Conservation (phyloP, 2,329 filamentous ascomycete species). For the Colletotrichum higginsianum region DNA sequence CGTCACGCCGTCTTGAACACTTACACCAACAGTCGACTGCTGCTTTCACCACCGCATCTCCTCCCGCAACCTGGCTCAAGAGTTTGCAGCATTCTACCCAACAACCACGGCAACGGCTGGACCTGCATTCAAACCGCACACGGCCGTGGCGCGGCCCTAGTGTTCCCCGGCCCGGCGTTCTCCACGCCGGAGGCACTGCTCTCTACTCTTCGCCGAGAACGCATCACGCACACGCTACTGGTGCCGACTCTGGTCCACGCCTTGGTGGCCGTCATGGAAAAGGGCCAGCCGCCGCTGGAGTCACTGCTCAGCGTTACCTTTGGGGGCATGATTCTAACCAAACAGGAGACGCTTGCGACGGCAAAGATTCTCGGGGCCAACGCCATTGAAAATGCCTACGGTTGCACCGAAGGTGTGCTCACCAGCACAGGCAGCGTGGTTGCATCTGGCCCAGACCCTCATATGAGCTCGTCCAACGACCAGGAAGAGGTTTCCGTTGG, state of each 20-base stretch:
- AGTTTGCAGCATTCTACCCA: neutral
- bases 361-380: neutral
- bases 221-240: neutral
- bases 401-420: neutral
- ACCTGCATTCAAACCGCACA: neutral
- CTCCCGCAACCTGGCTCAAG: neutral
- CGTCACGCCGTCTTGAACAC: neutral
- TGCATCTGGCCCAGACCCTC: neutral
- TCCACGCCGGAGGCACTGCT: neutral
- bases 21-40: neutral
- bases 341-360: neutral
- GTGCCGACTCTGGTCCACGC: neutral
- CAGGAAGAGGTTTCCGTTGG: neutral
- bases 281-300: neutral
- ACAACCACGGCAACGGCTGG: neutral
- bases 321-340: neutral
- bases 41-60: neutral
- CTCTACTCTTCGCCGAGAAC: neutral
- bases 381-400: neutral
- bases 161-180: neutral
- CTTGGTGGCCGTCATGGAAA: neutral
- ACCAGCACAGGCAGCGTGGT: neutral
- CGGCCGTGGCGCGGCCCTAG: neutral
- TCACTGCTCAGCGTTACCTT: neutral
- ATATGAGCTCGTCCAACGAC: neutral